Evolutionary conservation across 139 green algal species (phyloP), one percentile per base, ranked within the genome.

Genomic region (Closterium sp.): DNA sequence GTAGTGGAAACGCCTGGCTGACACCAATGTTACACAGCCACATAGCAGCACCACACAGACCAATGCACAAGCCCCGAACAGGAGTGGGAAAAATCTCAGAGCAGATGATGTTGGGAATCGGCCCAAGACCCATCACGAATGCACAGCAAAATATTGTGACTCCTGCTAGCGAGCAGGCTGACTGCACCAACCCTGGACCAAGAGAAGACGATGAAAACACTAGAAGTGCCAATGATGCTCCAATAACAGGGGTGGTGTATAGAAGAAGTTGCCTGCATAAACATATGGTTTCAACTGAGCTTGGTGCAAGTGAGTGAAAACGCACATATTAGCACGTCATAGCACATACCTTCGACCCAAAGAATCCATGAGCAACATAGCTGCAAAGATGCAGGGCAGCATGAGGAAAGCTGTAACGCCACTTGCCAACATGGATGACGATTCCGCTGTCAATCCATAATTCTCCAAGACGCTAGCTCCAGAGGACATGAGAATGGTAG

Each of bases 101-200:
- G 89, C 92, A 94, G 11, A 94, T 93, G 31, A 93, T 94, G 24
- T 91, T 94, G 27, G 92, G 89, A 32, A 94, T 91, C 11, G 92
- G 92, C 1, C 92, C 92, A 28, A 94, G 91, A 2, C 92, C 92
- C 89, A 92, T 88, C 5, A 94, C 84, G 94, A 93, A 94, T 27
- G 92, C 73, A 91, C 91, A 93, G 34, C 30, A 91, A 28, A 89
- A 93, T 27, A 88, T 21, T 42, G 38, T 42, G 21, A 93, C 22
- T 31, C 91, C 87, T 24, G 28, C 79, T 22, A 93, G 21, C 11
- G 90, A 73, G 31, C 30, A 27, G 28, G 31, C 62, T 31, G 89
- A 92, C 11, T 89, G 89, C 27, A 10, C 17, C 17, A 89, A 70
- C n/a, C 90, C 87, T 29, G 32, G 87, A 89, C 24, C 89, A 91